Base-by-base conservation (phyloP, 148 eudicot species). In the Vaccinium vitisidaea region DNA sequence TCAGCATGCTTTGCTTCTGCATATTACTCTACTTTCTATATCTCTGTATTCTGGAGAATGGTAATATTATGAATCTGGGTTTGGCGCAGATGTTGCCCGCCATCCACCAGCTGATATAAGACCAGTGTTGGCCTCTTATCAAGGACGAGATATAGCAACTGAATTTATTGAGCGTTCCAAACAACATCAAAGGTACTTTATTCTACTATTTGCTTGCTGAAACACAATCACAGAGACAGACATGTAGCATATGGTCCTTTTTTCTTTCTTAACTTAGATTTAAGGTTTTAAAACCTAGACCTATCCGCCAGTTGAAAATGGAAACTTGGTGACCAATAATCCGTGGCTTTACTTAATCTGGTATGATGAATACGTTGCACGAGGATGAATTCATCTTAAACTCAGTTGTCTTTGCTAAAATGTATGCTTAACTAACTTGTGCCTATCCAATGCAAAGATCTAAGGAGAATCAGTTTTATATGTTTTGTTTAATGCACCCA, bases 91-190 rank as follows among this genome's bases (percentile, higher is more conserved):
- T 96, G 93, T 96, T 87, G 95, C 94, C 23, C 86, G 84, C 69
- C 85, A 88, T 87, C 87, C 92, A 61, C 94, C 95, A 67, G 86
- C 91, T 65, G 99, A 96, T 89, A 90, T 93, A 15, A 91, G 95
- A 52, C 88, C 92, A 52, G 99, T 94, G 82, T 87, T 96, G 84
- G 94, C 90, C 55, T 96, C 99, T 36, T 96, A 94, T 82, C 87
- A 94, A 79, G 99, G 98, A 39, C 88, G 78, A 77, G 98, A 94
- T 88, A 91, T 96, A 81, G 89, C 94, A 21, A 92, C 91, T 85
- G 99, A 94, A 88, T 96, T 96, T 86, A 92, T 94, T 81, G 92
- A 94, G 86, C 93, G 98, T 50, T 88, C 97, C 27, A 93, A 93
- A 87, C 94, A 92, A 78, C 90, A 93, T 84, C 94, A 90, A 54